Percentiles rank a stretch among this genome's conserved stretches.
phyloP scores from a whole-genome alignment of 192 early-diverging fungal species.

The Backusella mclennaniae region DNA sequence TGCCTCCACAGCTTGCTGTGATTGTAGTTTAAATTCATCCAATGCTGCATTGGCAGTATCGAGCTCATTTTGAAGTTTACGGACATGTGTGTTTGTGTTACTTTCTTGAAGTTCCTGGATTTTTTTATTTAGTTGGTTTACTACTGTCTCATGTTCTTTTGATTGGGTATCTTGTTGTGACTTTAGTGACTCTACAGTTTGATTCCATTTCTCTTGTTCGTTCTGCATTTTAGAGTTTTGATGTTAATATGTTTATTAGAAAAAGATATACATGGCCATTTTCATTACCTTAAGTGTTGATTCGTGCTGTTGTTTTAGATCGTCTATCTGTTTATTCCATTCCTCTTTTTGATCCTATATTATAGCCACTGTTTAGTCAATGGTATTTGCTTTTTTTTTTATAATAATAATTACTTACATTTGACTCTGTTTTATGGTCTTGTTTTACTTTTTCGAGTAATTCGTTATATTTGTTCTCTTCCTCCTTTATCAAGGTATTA shows the following conservation, averaged over 20 bases:
- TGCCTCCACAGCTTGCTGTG: slow-evolving; percentile 5
- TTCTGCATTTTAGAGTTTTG: not conserved
- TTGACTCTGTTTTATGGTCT: not conserved
- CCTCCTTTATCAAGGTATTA: not conserved
- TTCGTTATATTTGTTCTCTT: not conserved
- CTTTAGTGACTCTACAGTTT: slow-evolving; percentile 2
- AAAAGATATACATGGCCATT: not conserved
- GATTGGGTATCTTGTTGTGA: slow-evolving; percentile 1
- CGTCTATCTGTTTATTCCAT: not conserved
- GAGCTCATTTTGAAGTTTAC: slow-evolving; percentile 4
- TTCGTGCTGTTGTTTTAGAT: not conserved
- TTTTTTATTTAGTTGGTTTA: not conserved
- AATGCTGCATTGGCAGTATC: not conserved
- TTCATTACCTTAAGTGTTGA: not conserved
- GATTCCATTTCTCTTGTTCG: not conserved
- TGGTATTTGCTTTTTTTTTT: not conserved
- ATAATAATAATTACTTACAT: not conserved
- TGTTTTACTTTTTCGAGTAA: not conserved
- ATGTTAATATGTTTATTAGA: not conserved
- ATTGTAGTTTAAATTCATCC: slow-evolving; percentile 7
- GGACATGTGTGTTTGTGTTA: not conserved
- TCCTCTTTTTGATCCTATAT: not conserved
- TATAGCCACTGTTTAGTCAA: not conserved
- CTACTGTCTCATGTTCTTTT: not conserved
- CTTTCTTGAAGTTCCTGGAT: not conserved